Evolutionary conservation across 495 filamentous ascomycete species (phyloP), one percentile per base, ranked within the genome.

Genomic region (Daldinia grandis): DNA sequence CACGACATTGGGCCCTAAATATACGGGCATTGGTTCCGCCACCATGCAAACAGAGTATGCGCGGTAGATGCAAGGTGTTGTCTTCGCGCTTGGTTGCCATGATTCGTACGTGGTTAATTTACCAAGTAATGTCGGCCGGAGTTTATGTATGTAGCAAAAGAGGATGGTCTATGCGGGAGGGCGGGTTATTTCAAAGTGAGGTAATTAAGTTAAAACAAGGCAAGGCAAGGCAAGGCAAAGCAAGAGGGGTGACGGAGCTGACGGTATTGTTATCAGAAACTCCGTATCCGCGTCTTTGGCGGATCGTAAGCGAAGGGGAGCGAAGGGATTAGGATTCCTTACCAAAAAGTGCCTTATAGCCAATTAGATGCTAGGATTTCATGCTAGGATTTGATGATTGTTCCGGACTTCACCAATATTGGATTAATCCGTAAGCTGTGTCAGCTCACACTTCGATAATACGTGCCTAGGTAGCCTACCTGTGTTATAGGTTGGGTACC

Each of bases 21-120:
- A 91, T 84, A n/a, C 80, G 66, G 2, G 82, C 86, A 69, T 87
- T 91, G 54, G 85, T 82, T 65, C 89, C 88, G 57, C 89, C 88
- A 74, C 90, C 89, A 76, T 91, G 89, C 53, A 91, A 83, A 78
- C 87, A 91, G 67, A 91, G 87, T 53, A 92, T 83, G 42, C 88
- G 87, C 12, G 88, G 88, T 31, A 86, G 79, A 67, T 80, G 73
- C 63, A 83, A 67, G 15, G 75, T 75, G 37, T 62, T 6, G 49
- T 72, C 68, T 50, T 25, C 12, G 54, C 17, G 33, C 38, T 64
- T 47, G 3, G 4, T n/a, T 0, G 42, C 56, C 72, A 74, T 76
- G 57, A 2, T 60, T 8, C 4, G 51, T 24, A 51, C 14, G 38
- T 7, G 5, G 3, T 44, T n/a, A 8, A 44, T 17, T 6, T 8